Evolutionary conservation across 2,329 filamentous ascomycete genomes (phyloP), one percentile per base, ranked within the genome.

Genomic region (Phialophora verrucosa): DNA sequence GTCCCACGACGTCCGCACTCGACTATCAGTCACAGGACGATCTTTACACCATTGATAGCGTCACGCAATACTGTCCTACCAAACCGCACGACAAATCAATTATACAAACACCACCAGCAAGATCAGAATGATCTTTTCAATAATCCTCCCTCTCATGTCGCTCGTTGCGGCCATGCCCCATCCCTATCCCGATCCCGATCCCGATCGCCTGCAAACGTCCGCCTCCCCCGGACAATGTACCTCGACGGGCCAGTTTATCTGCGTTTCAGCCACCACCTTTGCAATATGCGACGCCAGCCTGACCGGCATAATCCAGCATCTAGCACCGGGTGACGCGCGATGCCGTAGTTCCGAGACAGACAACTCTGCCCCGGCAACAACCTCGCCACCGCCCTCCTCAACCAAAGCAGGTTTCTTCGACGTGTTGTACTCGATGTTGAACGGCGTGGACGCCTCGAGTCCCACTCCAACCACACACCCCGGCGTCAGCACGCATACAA

Each of bases 251-350:
- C 47, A 53, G 29, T 11, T 61, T 14, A 20, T 59, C 11, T 59
- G 57, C 27, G 17, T 47, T n/a, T 31, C 57, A 5, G 27, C 14
- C 4, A 31, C 57, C 27, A 49, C 42, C 11, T 59, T 59, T 14
- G 57, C 42, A 23, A 59, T 59, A 25, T 59, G 57, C 42, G 57
- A 59, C 42, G 42, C 25, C 8, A 47, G 14, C 27, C 27, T 59
- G 25, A 59, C n/a, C 6, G 42, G 57, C 7, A 11, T n/a, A 7
- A 31, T 59, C 25, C 38, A 59, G 12, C 42, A 29, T 11, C 27
- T 59, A 3, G 57, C 57, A 6, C 17, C 20, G 7, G 57, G 57
- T 20, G 57, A 59, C 31, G 31, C 57, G 11, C 27, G 57, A 20
- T 59, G 57, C 17, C 23, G 42, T 5, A n/a, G n/a, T 27, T 32